A percentile compares a stretch with the other conserved stretches of the same genome.
phyloP scores from a whole-genome alignment of 805 yeast species.

The Spathaspora hagerdaliae region DNA sequence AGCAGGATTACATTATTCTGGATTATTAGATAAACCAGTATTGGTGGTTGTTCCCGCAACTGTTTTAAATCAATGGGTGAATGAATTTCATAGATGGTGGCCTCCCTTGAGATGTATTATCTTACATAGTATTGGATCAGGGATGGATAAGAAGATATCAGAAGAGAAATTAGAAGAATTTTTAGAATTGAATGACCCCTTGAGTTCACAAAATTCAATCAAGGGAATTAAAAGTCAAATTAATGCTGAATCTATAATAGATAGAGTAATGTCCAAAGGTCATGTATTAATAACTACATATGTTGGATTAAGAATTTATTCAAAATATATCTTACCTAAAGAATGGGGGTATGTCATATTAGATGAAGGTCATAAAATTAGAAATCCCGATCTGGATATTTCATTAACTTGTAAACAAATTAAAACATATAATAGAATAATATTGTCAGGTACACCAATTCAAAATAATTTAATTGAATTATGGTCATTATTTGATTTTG shows the following conservation, averaged over 20 bases:
- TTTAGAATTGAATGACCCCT: constrained; percentile 43
- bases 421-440: constrained; percentile 79
- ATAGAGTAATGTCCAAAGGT: constrained; percentile 61
- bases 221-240: constrained; percentile 26
- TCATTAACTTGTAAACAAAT: constrained; percentile 82
- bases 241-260: constrained; percentile 47
- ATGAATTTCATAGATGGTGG: constrained; percentile 97
- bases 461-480: constrained; percentile 89
- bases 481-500: constrained; percentile 94
- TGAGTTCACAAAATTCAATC: constrained; percentile 13
- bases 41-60: constrained; percentile 95
- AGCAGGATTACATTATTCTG: constrained; percentile 86
- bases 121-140: constrained; percentile 88
- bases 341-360: constrained; percentile 88
- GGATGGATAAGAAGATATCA: constrained; percentile 48
- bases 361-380: constrained; percentile 95
- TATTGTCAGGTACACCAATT: constrained; percentile 93
- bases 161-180: constrained; percentile 51
- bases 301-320: constrained; percentile 73
- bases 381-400: constrained; percentile 90
- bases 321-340: constrained; percentile 56
- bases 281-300: constrained; percentile 90
- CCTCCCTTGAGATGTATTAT: constrained; percentile 86
- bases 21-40: constrained; percentile 69
- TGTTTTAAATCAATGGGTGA: constrained; percentile 95